These are phyloP conservation scores for Barbatosphaeria neglecta DNA, from an alignment of 495 filamentous ascomycete species.

Conservation along the genomic window DNA sequence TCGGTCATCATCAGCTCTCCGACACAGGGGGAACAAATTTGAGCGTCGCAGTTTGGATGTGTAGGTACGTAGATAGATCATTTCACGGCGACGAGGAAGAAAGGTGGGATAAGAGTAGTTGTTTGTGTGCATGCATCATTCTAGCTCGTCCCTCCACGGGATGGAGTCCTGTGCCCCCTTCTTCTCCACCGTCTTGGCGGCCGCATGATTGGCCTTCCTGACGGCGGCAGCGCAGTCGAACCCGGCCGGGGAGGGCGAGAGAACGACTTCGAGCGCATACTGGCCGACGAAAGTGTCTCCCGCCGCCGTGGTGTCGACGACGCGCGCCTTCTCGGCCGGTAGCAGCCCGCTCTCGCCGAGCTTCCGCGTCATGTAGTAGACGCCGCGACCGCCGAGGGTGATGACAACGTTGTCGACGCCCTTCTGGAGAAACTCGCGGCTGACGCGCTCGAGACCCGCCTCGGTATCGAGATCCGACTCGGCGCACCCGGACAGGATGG, in stretches of 20 bases:
- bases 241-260: slow-evolving; percentile 30
- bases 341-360: slow-evolving; percentile 33
- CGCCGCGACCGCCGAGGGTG: slow-evolving; percentile 70
- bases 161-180: slow-evolving; percentile 78
- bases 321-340: slow-evolving; percentile 48
- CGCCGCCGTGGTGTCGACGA: slow-evolving; percentile 88
- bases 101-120: too few relatives aligned
- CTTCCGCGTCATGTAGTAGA: slow-evolving; percentile 40
- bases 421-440: slow-evolving; percentile 44
- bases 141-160: slow-evolving; percentile 74
- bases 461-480: slow-evolving; percentile 37
- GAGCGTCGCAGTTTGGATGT: too few relatives aligned
- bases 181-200: slow-evolving; percentile 64
- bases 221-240: slow-evolving; percentile 50
- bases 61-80: too few relatives aligned
- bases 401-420: slow-evolving; percentile 71
- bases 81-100: too few relatives aligned
- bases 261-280: slow-evolving; percentile 61
- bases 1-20: too few relatives aligned
- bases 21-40: too few relatives aligned
- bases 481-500: slow-evolving; percentile 47
- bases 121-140: slow-evolving; percentile 5
- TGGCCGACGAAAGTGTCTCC: slow-evolving; percentile 90
- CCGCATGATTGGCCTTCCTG: slow-evolving; percentile 57
- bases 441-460: slow-evolving; percentile 32